Evolutionary conservation across 2,329 filamentous ascomycete genomes (phyloP), one percentile per base, ranked within the genome.

Genomic region (Penicillium sp.): DNA sequence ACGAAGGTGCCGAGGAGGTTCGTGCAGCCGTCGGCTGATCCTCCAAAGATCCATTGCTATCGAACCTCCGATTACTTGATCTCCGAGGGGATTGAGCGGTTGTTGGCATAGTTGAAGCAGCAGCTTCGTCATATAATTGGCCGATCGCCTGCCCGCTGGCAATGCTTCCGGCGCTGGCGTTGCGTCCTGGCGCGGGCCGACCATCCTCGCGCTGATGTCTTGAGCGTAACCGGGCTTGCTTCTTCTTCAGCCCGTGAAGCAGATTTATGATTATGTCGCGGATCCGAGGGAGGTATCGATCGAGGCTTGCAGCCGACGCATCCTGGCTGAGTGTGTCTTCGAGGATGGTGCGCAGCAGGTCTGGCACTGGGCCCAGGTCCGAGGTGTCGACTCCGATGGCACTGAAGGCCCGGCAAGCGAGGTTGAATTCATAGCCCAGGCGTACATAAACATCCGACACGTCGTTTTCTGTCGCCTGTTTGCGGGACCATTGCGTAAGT

Each of bases 231-330:
- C 92, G 91, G 69, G 96, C 92, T 71, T 99, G 94, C 74, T 99
- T 99, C 74, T 93, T 88, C 79, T 99, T 99, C 60, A 99, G 77
- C 2, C 94, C 94, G 71, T 99, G 94, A 8, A 99, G 83, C 29
- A 99, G 81, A 71, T 96, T 97, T 74, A 99, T 97, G 70, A 99
- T 99, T 67, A 99, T 99, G 73, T 99, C 94, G 66, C 94, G 87
- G 72, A 99, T 99, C 55, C 90, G 86, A 1, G 94, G 94, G 31
- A 99, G 80, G 72, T 96, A 99, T 71, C 89, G 90, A 72, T 99
- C 94, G 57, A 99, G 81, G 73, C 92, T 97, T 70, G 95, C 88
- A 47, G 92, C 87, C 64, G 91, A 97, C 5, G 94, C 94, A 76
- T 97, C 92, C 70, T 99, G 94, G 73, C 93, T 97, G 34, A 99